Evolutionary conservation across 768 basidiomycete genomes (phyloP).

Genomic region (Leucocoprinus sp.): DNA sequence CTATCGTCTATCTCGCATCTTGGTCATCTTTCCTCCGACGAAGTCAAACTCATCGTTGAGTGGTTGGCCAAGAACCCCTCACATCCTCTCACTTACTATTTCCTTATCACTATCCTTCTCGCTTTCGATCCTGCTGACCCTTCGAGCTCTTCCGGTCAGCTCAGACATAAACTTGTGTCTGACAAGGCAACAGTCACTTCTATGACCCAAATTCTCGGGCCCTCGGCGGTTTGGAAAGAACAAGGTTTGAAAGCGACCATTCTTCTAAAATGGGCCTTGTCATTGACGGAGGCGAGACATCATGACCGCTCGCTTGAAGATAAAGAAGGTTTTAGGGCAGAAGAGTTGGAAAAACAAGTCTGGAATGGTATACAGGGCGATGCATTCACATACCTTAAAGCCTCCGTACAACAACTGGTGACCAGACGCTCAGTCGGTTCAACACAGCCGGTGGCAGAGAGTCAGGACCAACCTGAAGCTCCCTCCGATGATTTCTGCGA

Average conservation of each 20-base stretch:
- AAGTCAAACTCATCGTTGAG: conserved; percentile 57
- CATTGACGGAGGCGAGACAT: conserved; percentile 69
- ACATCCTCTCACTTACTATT: conserved; percentile 61
- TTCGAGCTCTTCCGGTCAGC: conserved; percentile 30
- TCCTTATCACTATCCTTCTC: conserved; percentile 56
- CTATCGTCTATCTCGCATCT: conserved; percentile 56
- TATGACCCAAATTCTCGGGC: conserved; percentile 52
- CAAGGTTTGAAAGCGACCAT: conserved; percentile 62
- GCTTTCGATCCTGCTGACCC: conserved; percentile 64
- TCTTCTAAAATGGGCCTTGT: conserved; percentile 83
- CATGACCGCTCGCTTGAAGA: conserved; percentile 58
- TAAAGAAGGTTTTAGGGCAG: conserved; percentile 59
- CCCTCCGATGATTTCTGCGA: conserved; percentile 46
- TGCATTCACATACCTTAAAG: conserved; percentile 64
- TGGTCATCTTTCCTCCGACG: conserved; percentile 50
- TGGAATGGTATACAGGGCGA: conserved; percentile 81
- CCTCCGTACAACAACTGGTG: conserved; percentile 50
- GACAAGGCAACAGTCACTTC: conserved; percentile 40
- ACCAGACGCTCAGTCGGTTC: conserved; percentile 30
- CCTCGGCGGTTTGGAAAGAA: conserved; percentile 57
- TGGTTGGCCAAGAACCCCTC: conserved; percentile 63
- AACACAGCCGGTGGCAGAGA: conserved; percentile 20
- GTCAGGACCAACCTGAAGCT: conserved; percentile 37
- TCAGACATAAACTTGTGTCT: conserved; percentile 40
- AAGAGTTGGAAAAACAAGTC: conserved; percentile 74